phyloP scores from a whole-genome alignment of 768 basidiomycete genomes.

The Panaeolus papilionaceus region DNA sequence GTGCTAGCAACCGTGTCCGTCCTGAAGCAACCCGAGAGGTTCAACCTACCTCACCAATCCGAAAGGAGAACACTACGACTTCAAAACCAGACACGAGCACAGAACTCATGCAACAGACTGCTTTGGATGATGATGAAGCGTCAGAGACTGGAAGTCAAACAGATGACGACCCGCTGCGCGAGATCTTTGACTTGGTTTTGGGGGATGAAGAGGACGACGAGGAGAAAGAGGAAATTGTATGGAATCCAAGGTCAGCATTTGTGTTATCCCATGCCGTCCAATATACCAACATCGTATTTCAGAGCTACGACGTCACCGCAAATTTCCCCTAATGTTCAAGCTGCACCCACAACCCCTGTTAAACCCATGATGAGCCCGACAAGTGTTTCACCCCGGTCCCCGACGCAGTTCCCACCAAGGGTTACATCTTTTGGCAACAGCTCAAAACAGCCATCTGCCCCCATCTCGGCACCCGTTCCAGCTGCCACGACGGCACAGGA shows the following conservation, averaged over 20 bases:
- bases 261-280: neutral
- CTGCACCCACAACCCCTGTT: constrained; percentile 42
- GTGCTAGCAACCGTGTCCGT: constrained; percentile 20
- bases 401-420: constrained; percentile 31
- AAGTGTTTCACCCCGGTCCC: constrained; percentile 38
- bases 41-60: constrained; percentile 3
- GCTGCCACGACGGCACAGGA: constrained; percentile 68
- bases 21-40: constrained; percentile 21
- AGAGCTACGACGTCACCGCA: constrained; percentile 39
- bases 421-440: constrained; percentile 23
- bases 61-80: constrained; percentile 21
- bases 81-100: constrained; percentile 32
- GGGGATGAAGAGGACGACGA: constrained; percentile 50
- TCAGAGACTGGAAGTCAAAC: constrained; percentile 74
- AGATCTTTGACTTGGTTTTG: constrained; percentile 59
- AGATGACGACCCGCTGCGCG: constrained; percentile 83
- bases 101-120: constrained; percentile 25
- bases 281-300: constrained; percentile 8
- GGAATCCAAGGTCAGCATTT: constrained; percentile 61
- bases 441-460: constrained; percentile 5
- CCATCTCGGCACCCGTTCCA: constrained; percentile 33
- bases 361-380: constrained; percentile 40
- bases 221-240: constrained; percentile 80
- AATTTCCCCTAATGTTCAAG: constrained; percentile 39
- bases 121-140: constrained; percentile 61